Percentiles rank a stretch among this genome's conserved stretches.
These are phyloP conservation scores for Aureobasidium sp. DNA, from an alignment of 2,329 filamentous ascomycete species.

Conservation along the genomic window DNA sequence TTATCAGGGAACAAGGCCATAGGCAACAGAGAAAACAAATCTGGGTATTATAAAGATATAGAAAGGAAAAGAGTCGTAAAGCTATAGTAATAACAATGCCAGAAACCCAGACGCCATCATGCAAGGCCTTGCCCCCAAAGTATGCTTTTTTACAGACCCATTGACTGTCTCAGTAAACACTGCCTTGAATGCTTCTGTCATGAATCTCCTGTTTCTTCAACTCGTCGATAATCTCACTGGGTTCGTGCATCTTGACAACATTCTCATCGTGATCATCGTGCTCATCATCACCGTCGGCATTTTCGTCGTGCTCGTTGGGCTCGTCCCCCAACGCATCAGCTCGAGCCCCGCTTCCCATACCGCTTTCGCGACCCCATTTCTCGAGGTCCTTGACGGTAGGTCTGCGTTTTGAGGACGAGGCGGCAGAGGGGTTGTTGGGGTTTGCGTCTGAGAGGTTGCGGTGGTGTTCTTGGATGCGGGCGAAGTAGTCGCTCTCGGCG, in stretches of 20 bases:
- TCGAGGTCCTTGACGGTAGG: conserved; percentile 31
- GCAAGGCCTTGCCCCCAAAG: background rate
- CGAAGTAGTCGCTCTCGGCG: conserved; percentile 30
- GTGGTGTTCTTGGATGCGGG: conserved; percentile 16
- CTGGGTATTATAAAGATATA: no score
- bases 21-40: no score
- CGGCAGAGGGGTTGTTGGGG: conserved; percentile 24
- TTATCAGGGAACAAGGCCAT: background rate
- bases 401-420: conserved; percentile 33
- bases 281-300: conserved; percentile 19
- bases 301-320: conserved; percentile 21
- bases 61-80: no score
- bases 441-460: conserved; percentile 7
- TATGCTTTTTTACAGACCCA: background rate
- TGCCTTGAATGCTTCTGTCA: conserved; percentile 26
- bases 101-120: background rate
- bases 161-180: conserved; percentile 24
- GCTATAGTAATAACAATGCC: no score
- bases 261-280: conserved; percentile 2
- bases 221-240: conserved; percentile 9
- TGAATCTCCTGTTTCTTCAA: conserved; percentile 23
- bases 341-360: conserved; percentile 39
- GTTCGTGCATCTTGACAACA: background rate
- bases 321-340: conserved; percentile 44
- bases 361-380: conserved; percentile 41